Conservation (phyloP, 2,329 filamentous ascomycete species). For the Aureobasidium sp. region DNA sequence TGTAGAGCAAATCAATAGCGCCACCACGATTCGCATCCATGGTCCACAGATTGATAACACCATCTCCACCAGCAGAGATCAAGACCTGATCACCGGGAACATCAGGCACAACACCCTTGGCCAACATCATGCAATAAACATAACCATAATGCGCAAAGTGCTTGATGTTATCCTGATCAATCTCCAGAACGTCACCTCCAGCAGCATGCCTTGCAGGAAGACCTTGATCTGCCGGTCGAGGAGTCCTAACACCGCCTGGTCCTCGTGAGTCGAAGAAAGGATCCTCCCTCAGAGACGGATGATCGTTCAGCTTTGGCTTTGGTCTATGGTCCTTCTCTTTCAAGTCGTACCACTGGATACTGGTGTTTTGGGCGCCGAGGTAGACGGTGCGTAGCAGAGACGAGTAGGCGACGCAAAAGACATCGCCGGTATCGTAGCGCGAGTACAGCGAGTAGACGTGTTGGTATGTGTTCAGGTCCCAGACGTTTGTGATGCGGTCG, state of each 20-base stretch:
- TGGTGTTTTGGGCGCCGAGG: conserved; percentile 87
- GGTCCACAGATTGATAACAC: conserved; percentile 89
- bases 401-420: conserved; percentile 92
- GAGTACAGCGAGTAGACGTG: conserved; percentile 87
- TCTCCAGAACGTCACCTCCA: conserved; percentile 64
- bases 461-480: conserved; percentile 68
- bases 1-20: conserved; percentile 61
- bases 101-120: conserved; percentile 62
- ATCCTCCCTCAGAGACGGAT: conserved; percentile 69
- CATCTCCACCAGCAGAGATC: conserved; percentile 87
- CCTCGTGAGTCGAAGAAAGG: conserved; percentile 90
- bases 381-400: conserved; percentile 72
- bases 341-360: conserved; percentile 83
- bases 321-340: conserved; percentile 53
- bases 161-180: conserved; percentile 68
- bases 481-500: conserved; percentile 90
- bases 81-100: conserved; percentile 67
- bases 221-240: conserved; percentile 54
- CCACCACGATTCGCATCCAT: conserved; percentile 52
- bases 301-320: conserved; percentile 54
- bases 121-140: conserved; percentile 90
- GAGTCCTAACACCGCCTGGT: conserved; percentile 71
- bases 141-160: conserved; percentile 95
- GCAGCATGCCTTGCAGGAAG: conserved; percentile 38
- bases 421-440: conserved; percentile 86